Base-by-base conservation (phyloP, 257 asterid species). In the Petrea volubilis region DNA sequence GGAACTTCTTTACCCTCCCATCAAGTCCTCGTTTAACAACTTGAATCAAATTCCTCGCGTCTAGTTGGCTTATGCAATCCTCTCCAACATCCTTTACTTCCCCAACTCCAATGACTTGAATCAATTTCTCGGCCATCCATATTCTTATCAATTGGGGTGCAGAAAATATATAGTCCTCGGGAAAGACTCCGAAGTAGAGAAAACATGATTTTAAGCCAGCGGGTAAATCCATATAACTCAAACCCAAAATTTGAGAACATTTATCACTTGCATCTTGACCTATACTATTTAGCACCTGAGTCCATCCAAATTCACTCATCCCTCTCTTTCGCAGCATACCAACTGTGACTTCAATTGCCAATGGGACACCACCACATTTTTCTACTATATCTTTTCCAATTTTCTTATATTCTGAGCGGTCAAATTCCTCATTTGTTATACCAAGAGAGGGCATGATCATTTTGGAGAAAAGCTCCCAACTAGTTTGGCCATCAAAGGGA, bases 111-210 rank as follows among this genome's bases (percentile, higher is more conserved):
- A 14, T 15, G 7, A 17, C 58, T 52, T 31, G 34, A 7, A 58
- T 58, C 64, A 58, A 77, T 25, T 63, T 76, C 72, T 70, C 68
- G 8, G 76, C 80, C 38, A 33, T 47, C 80, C 80, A 63, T 61
- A 76, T 63, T 24, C 64, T 55, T 7, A 63, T 62, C 68, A 70
- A 9, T 13, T 70, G 36, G 12, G 66, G 61, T 6, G 53, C 67
- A 1, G 23, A 47, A 27, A 62, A 68, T 28, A 51, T 67, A 28
- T 68, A 44, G 24, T 70, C 47, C 47, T 40, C 47, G 10, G 47
- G 47, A 40, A 63, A 43, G 62, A 52, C 33, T 7, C 47, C 47
- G 60, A 62, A 62, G 24, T 43, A 68, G 21, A 76, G 72, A 57
- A 62, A 76, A n/a, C 80, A 76, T 10, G 67, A 41, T 49, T 56